Percentiles rank a stretch among this genome's conserved stretches.
These are phyloP conservation scores for Coemansia sp. DNA, from an alignment of 192 early-diverging fungal species.

Conservation along the genomic window DNA sequence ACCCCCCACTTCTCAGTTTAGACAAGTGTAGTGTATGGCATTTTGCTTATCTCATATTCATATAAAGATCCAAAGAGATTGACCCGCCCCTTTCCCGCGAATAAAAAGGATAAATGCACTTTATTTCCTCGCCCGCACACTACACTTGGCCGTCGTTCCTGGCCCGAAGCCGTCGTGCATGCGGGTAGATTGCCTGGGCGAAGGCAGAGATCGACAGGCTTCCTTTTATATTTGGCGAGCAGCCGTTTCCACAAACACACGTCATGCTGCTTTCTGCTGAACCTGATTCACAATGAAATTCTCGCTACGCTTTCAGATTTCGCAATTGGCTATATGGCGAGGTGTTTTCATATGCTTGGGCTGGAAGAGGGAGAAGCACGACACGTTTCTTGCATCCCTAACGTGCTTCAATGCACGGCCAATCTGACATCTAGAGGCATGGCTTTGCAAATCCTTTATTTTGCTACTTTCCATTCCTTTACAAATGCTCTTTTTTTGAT, in stretches of 20 bases:
- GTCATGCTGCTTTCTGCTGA: slow-evolving; percentile 1
- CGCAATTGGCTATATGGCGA: too few species aligned
- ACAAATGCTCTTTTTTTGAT: too few species aligned
- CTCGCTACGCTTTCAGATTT: too few species aligned
- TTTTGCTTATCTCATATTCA: too few species aligned
- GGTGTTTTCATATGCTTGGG: too few species aligned
- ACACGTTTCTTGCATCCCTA: neutral
- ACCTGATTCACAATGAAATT: too few species aligned
- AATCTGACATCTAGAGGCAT: slow-evolving; percentile 8
- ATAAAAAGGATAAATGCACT: slow-evolving; percentile 7
- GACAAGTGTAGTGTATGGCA: too few species aligned
- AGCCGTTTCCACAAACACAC: slow-evolving; percentile 2
- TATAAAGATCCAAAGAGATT: too few species aligned
- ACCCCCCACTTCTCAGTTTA: too few species aligned
- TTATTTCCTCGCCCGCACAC: neutral
- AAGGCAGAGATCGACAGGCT: slow-evolving; percentile 6
- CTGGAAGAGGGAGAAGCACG: too few species aligned
- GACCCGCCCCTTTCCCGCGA: neutral
- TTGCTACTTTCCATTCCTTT: neutral
- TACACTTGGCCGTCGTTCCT: neutral
- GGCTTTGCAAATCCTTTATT: neutral
- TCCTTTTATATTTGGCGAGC: slow-evolving; percentile 4
- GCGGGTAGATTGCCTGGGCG: slow-evolving; percentile 14
- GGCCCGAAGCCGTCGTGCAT: slow-evolving; percentile 8
- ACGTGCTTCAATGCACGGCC: neutral